Conservation (phyloP, 495 filamentous ascomycete genomes). For the Aspergillus steynii region DNA sequence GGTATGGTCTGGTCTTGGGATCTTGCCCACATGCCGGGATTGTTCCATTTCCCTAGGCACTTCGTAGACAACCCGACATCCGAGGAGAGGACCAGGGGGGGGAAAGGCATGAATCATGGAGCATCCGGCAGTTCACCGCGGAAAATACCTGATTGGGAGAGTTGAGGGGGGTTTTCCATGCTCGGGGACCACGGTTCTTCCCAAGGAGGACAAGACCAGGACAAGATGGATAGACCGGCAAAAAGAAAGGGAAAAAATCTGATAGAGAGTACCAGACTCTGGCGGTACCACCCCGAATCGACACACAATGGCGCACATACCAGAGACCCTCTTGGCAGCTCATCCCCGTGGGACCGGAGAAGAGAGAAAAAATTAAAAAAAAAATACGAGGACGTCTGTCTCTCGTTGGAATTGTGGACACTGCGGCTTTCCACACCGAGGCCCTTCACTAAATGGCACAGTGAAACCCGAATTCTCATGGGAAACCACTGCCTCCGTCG, state of each 20-base stretch:
- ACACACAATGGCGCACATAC: neutral
- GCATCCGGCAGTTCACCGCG: neutral
- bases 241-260: neutral
- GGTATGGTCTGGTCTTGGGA: neutral
- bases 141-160: neutral
- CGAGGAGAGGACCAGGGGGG: too few relatives aligned
- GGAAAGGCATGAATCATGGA: neutral
- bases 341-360: conserved; percentile 1
- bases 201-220: neutral
- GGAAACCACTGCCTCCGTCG: conserved; percentile 13
- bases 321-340: neutral
- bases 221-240: neutral
- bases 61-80: neutral
- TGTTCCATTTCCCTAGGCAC: neutral
- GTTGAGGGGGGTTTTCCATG: neutral
- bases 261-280: neutral
- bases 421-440: neutral
- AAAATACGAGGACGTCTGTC: neutral
- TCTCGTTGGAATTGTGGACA: neutral
- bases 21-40: neutral
- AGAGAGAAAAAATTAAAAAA: neutral
- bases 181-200: too few relatives aligned
- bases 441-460: neutral
- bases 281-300: too few relatives aligned
- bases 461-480: neutral